Base-by-base conservation (phyloP, 768 basidiomycete species). In the Psilocybe cyanescens region DNA sequence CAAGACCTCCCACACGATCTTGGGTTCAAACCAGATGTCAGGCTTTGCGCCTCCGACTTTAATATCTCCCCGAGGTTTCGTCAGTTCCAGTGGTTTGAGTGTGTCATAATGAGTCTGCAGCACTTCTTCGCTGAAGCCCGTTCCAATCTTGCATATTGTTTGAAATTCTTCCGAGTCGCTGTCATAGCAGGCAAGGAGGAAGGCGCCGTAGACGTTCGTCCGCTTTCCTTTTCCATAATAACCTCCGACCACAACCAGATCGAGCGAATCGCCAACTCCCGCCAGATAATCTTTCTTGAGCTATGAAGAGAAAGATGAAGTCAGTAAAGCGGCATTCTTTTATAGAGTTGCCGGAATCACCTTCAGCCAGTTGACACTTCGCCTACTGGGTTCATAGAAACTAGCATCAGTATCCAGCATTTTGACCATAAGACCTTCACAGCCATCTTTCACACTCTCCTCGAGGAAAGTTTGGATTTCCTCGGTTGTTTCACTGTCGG, bases 381-480 rank as follows among this genome's bases (percentile, higher is more conserved):
- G 81, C 60, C 97, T 79, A 74, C 94, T 97, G 8, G 97, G 97
- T 75, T 98, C 96, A 71, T 99, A 99, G 68, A 85, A 93, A 73
- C 95, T 94, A 6, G 90, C 92, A 41, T 94, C 90, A 49, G 86
- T 90, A 45, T 97, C 94, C 16, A 99, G 79, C 95, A 97, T 97
- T 79, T 99, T 99, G 61, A 99, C 94, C 97, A 99, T 99, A 49
- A 99, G 84, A 8, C 97, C 97, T 74, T 99, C 97, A 72, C 97
- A 99, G 1, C 97, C 95, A 71, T 99, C 97, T 72, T 95, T 98
- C 66, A 99, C 94, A 73, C 93, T 95, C 66, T 95, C 92, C 71
- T 99, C 97, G 8, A 99, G 78, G 82, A 99, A 99, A 1, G 83
- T 72, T 71, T 97, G 95, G 50, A 99, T 98, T 69, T 97, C 96